Evolutionary conservation across 2,329 filamentous ascomycete genomes (phyloP).

Genomic region (Verticillium zaregamsianum): DNA sequence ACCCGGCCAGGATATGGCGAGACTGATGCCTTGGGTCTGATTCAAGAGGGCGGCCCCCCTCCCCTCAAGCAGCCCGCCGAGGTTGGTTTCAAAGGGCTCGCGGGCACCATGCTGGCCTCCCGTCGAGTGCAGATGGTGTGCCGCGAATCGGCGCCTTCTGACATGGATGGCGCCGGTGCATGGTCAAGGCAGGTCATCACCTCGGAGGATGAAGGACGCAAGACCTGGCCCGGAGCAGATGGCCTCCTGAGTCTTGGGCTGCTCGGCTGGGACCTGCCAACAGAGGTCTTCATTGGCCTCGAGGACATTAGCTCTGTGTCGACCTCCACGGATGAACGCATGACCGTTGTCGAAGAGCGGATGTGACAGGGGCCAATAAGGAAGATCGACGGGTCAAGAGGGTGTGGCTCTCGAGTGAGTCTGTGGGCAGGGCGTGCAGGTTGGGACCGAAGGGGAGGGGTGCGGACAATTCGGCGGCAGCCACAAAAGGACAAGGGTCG

Average conservation of each 20-base stretch:
- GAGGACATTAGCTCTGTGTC: background rate
- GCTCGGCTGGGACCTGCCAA: background rate
- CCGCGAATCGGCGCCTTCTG: background rate
- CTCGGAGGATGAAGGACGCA: background rate
- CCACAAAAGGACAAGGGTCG: background rate
- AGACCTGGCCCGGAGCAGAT: background rate
- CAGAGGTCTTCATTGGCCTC: background rate
- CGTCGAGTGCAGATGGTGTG: background rate
- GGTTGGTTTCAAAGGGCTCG: background rate
- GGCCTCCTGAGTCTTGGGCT: background rate
- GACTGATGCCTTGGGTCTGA: background rate
- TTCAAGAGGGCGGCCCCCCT: background rate
- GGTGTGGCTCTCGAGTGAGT: background rate
- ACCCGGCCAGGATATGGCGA: background rate
- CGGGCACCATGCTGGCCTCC: background rate
- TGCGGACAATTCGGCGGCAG: background rate
- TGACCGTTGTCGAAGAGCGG: background rate
- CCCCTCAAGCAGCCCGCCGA: background rate
- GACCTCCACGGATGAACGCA: background rate
- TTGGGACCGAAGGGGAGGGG: background rate
- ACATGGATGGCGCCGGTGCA: background rate
- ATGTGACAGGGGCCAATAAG: background rate
- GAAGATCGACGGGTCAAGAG: background rate
- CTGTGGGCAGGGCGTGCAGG: conserved; percentile 1
- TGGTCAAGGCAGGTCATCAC: background rate